Percentiles rank a stretch among this genome's conserved stretches.
Evolutionary conservation across 768 basidiomycete genomes (phyloP).

Genomic region (Boletus rubroflammeus): DNA sequence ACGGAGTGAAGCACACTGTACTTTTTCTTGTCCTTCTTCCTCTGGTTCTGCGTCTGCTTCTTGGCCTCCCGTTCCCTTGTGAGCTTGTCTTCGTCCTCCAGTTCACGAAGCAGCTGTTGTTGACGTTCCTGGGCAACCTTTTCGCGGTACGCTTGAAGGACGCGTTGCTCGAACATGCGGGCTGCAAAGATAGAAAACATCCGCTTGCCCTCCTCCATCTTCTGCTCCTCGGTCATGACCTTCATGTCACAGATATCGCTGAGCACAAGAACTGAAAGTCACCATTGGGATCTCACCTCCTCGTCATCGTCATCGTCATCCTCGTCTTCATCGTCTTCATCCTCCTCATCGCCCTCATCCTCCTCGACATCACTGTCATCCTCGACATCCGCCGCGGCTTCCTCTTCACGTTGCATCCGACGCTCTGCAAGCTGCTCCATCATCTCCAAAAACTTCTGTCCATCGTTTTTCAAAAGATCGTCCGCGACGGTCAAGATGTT

Average conservation of each 20-base stretch:
- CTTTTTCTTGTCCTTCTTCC: constrained; percentile 99
- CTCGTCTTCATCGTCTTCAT: constrained; percentile 64
- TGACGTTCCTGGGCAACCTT: constrained; percentile 96
- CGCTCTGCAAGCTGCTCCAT: constrained; percentile 98
- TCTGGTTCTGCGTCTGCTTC: constrained; percentile 90
- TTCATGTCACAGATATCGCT: constrained; percentile 25
- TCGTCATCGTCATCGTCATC: constrained; percentile 47
- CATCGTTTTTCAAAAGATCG: constrained; percentile 97
- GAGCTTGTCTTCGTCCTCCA: constrained; percentile 91
- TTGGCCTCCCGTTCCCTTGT: constrained; percentile 87
- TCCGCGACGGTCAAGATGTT: constrained; percentile 98
- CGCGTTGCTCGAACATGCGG: constrained; percentile 98
- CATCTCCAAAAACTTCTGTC: constrained; percentile 99
- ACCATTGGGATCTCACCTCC: constrained; percentile 35
- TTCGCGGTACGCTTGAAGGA: constrained; percentile 94
- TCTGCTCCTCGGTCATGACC: constrained; percentile 92
- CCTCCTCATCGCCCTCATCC: constrained; percentile 56
- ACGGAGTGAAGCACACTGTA: constrained; percentile 36
- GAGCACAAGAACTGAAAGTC: constrained; percentile 5
- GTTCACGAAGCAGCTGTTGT: constrained; percentile 85
- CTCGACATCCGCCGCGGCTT: constrained; percentile 56
- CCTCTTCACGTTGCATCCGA: constrained; percentile 87
- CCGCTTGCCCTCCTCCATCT: constrained; percentile 98
- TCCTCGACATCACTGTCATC: constrained; percentile 61
- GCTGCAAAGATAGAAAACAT: constrained; percentile 99